These are phyloP conservation scores for Trichosporon inkin DNA, from an alignment of 1,284 basidiomycete genomes.

Conservation along the genomic window DNA sequence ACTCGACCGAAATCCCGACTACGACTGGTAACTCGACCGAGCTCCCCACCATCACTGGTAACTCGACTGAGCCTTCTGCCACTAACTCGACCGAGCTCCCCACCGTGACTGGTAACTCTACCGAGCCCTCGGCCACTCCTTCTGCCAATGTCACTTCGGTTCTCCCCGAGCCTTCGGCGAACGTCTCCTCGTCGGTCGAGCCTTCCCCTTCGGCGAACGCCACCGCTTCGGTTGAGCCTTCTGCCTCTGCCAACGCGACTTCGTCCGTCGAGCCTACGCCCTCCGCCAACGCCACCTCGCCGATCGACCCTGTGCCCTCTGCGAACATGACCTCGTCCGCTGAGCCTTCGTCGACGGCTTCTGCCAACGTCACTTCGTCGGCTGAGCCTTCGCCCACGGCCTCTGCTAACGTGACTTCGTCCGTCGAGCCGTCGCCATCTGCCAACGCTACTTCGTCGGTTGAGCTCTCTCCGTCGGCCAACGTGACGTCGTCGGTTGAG, in stretches of 20 bases:
- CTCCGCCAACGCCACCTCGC: slow-evolving; percentile 3
- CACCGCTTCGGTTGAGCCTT: slow-evolving; percentile 5
- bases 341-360: neutral
- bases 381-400: slow-evolving; percentile 2
- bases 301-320: slow-evolving; percentile 6
- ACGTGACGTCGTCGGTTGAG: slow-evolving; percentile 1
- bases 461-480: neutral
- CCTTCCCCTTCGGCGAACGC: slow-evolving; percentile 19
- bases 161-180: neutral
- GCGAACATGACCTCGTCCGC: slow-evolving; percentile 1
- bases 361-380: slow-evolving; percentile 4
- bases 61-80: slow-evolving; percentile 10
- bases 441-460: neutral
- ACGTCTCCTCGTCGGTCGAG: neutral
- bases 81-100: slow-evolving; percentile 13
- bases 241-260: slow-evolving; percentile 2
- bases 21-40: slow-evolving; percentile 12
- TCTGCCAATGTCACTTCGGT: neutral
- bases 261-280: neutral
- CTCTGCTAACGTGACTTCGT: neutral
- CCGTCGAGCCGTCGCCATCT: neutral
- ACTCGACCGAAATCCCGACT: neutral
- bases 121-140: slow-evolving; percentile 11
- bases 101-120: slow-evolving; percentile 10
- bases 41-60: slow-evolving; percentile 8